Base-by-base conservation (phyloP, 2,329 filamentous ascomycete genomes). In the Epichloe gansuensis region DNA sequence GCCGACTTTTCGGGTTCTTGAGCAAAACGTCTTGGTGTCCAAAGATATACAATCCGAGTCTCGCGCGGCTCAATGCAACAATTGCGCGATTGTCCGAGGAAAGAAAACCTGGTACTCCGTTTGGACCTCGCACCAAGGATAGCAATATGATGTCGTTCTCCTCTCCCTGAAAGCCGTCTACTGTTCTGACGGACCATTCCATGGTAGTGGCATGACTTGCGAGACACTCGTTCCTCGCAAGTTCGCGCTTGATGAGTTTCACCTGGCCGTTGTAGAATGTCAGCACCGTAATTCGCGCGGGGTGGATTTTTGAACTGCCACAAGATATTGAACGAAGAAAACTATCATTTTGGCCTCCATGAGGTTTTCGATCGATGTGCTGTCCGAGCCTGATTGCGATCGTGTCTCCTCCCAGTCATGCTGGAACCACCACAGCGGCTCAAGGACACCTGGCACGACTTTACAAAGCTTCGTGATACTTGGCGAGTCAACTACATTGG, bases 91-190 rank as follows among this genome's bases (percentile, higher is more conserved):
- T 81, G 56, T 69, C 65, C 53, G 85, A 81, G 1, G 76, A 73
- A 2, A 95, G 72, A 59, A 95, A 96, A 0, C 91, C 91, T 34
- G 90, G 83, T 1, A 60, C 61, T 41, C 61, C 59, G 2, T 55
- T 54, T 15, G 84, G 85, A 57, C 84, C 90, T 44, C 91, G 79
- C 3, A 93, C 89, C 0, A 95, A 71, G 0, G 90, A 95, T 0
- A 95, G 71, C 2, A 95, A 64, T 9, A 96, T 75, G 8, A 95
- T 74, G 25, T 91, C 86, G 56, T 95, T 95, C 63, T 95, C 89
- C 60, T 95, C 89, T 12, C 90, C 90, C 65, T 95, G 90, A 61
- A 91, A 95, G 0, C 86, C 88, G 61, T 95, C 91, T 0, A 96
- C 87, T 0, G 90, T 95, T 37, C 81, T 79, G 1, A 95, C 83